Evolutionary conservation across 2,329 filamentous ascomycete species (phyloP).

Genomic region (Penicillium sp.): DNA sequence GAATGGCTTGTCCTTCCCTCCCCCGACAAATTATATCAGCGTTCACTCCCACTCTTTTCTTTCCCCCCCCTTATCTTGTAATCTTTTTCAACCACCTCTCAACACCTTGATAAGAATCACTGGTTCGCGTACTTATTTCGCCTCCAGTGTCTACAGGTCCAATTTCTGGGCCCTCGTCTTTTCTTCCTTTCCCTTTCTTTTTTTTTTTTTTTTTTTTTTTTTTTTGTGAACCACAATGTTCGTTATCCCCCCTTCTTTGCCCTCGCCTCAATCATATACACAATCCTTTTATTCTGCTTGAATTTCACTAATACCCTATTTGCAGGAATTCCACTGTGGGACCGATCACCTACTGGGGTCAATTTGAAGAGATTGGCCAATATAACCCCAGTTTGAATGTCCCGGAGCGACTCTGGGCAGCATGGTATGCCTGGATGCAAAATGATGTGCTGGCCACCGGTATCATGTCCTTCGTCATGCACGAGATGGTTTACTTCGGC

Average conservation of each 20-base stretch:
- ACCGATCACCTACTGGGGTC: conserved; percentile 63
- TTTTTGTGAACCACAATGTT: not conserved
- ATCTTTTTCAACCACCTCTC: not conserved
- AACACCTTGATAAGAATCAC: not conserved
- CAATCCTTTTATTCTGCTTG: not conserved
- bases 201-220: not conserved
- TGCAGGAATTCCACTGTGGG: conserved; percentile 50
- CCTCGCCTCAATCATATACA: not conserved
- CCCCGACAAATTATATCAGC: conserved; percentile 12
- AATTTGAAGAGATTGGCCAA: conserved; percentile 64
- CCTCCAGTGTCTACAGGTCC: not conserved
- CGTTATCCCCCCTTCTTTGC: not conserved
- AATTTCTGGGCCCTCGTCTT: not conserved
- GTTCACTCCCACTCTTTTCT: conserved; percentile 5
- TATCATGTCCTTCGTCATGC: conserved; percentile 95
- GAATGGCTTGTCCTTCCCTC: conserved; percentile 22
- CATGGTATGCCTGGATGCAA: conserved; percentile 97
- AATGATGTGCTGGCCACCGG: conserved; percentile 96
- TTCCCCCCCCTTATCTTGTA: not conserved
- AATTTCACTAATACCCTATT: not conserved
- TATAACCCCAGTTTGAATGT: conserved; percentile 85
- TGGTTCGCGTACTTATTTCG: not conserved
- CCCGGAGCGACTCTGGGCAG: conserved; percentile 85
- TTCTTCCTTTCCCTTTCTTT: not conserved
- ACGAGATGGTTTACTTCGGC: conserved; percentile 94